A percentile compares a stretch with the other conserved stretches of the same genome.
Evolutionary conservation across 768 basidiomycete species (phyloP).

Genomic region (Sistotremastrum suecicum): DNA sequence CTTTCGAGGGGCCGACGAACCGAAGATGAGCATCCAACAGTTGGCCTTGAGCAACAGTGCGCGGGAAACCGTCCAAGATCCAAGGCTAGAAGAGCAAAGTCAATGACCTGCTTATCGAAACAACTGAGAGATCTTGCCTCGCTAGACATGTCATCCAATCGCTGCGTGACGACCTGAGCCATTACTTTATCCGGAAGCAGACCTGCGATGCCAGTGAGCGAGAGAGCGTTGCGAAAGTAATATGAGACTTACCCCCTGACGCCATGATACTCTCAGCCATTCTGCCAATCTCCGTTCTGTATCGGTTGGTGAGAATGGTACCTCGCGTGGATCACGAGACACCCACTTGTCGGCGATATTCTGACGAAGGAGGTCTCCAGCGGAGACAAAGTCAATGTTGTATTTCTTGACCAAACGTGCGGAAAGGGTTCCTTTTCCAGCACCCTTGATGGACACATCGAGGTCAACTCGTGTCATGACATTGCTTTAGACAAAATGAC

Average conservation of each 20-base stretch:
- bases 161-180: conserved; percentile 59
- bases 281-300: conserved; percentile 53
- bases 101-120: not conserved
- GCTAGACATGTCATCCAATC: conserved; percentile 50
- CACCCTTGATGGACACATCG: conserved; percentile 10
- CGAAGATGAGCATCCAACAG: conserved; percentile 64
- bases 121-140: conserved; percentile 29
- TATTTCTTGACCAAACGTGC: conserved; percentile 66
- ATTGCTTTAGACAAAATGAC: not conserved
- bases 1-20: conserved; percentile 22
- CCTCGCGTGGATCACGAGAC: not conserved
- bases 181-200: conserved; percentile 71
- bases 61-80: conserved; percentile 89
- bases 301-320: not conserved
- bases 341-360: conserved; percentile 58
- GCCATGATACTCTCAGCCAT: conserved; percentile 72
- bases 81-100: conserved; percentile 42
- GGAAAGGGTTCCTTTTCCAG: conserved; percentile 61
- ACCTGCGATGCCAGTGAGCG: conserved; percentile 8
- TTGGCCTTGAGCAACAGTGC: conserved; percentile 73
- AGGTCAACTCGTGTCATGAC: not conserved
- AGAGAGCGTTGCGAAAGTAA: not conserved
- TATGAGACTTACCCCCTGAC: conserved; percentile 32
- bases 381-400: conserved; percentile 62
- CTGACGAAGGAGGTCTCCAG: conserved; percentile 74